Evolutionary conservation across 2,329 filamentous ascomycete species (phyloP), one percentile per base, ranked within the genome.

Genomic region (Ilyonectria sp.): DNA sequence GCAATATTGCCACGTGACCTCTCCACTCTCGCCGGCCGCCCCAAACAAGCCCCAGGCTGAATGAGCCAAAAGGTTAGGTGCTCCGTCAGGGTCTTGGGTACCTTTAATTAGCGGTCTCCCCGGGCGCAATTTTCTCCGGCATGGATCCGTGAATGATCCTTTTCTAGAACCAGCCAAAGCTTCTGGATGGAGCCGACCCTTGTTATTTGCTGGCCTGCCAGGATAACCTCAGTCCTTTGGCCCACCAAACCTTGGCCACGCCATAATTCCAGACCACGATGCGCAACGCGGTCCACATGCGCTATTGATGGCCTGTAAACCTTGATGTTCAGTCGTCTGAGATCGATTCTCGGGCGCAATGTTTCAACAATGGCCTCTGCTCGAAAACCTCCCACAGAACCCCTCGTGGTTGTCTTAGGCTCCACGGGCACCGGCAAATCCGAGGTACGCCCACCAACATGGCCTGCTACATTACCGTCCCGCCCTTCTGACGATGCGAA

Each of bases 361-460:
- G 79, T 77, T 69, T 71, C 78, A 63, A 77, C 74, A 71, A 87
- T 87, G 83, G 74, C 81, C 50, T 61, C 63, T 46, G 37, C 75
- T 61, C 68, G 64, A 64, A 79, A 72, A 69, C 74, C 79, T 63
- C 86, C 86, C 19, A 75, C 78, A 56, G 78, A 86, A 75, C 93
- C 94, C 26, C 83, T 98, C 69, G 86, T 98, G 75, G 91, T 94
- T 55, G 88, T 98, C 68, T 86, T 98, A 55, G 95, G 95, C 73
- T 93, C 95, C 54, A 98, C 95, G 10, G 95, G 95, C 65, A 98
- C 95, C 1, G 95, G 95, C 69, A 97, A 97, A 82, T 97, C 94
- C 44, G 92, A 97, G 84, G 94, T 97, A 85, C 77, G 84, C 37
- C 63, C 15, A 23, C 47, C 33, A 19, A 57, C 53, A 37, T 26